phyloP scores from a whole-genome alignment of 129 eudicot species.

The Pseudognaphalium luteoalbum region DNA sequence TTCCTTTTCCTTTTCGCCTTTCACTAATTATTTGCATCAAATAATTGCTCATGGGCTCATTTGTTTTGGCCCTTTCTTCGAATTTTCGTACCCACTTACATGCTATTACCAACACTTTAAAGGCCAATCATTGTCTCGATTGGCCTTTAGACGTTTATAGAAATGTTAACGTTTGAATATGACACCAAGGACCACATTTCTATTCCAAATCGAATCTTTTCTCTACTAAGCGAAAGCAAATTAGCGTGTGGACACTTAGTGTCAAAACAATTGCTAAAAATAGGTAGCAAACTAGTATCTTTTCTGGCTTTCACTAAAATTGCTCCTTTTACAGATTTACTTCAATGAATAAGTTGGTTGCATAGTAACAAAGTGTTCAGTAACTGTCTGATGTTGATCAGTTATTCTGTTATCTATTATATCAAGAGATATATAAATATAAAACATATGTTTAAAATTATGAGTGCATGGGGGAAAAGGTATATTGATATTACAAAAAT shows the following conservation, averaged over 20 bases:
- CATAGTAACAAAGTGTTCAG: background rate
- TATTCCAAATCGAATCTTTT: background rate
- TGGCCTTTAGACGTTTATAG: conserved; percentile 28
- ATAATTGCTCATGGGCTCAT: conserved; percentile 40
- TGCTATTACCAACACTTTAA: conserved; percentile 26
- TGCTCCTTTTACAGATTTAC: background rate
- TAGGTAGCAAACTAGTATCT: background rate
- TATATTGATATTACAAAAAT: conserved; percentile 26
- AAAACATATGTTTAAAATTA: conserved; percentile 21
- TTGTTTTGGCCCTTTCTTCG: conserved; percentile 29
- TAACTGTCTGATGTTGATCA: background rate
- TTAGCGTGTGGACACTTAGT: background rate
- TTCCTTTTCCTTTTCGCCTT: conserved; percentile 34
- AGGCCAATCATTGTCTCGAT: conserved; percentile 28
- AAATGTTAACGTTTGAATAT: background rate
- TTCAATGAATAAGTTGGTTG: background rate
- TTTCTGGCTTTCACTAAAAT: background rate
- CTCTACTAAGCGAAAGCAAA: background rate
- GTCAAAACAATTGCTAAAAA: background rate
- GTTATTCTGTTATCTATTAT: background rate
- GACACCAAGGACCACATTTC: conserved; percentile 5
- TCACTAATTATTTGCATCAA: conserved; percentile 40
- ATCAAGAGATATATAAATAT: background rate
- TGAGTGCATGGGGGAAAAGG: conserved; percentile 29
- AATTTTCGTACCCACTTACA: conserved; percentile 32